phyloP scores from a whole-genome alignment of 2,329 filamentous ascomycete genomes.

The Davidsoniella neocaledoniae region DNA sequence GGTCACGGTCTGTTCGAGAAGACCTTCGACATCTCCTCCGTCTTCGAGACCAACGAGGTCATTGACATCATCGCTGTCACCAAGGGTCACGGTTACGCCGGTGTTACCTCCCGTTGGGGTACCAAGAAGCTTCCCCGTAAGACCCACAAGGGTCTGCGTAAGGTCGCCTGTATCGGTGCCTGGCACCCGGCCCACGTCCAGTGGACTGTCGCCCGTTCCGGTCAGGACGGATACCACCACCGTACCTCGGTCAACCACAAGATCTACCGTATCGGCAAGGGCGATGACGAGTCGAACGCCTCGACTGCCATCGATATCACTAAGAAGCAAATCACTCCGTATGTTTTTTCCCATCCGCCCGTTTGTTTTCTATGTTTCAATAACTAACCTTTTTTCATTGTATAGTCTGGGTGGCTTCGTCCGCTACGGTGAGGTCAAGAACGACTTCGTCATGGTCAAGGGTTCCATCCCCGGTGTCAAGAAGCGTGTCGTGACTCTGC shows the following conservation, averaged over 20 bases:
- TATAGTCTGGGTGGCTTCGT: constrained; percentile 93
- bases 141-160: constrained; percentile 99
- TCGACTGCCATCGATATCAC: constrained; percentile 91
- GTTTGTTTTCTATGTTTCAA: neutral
- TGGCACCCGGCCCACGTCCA: constrained; percentile 99
- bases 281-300: constrained; percentile 74
- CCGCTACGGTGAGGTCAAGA: constrained; percentile 97
- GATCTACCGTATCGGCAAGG: constrained; percentile 97
- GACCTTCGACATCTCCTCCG: constrained; percentile 76
- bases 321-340: constrained; percentile 99
- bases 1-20: constrained; percentile 97
- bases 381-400: constrained; percentile 19
- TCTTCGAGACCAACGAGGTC: constrained; percentile 99
- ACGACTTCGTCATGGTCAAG: constrained; percentile 98
- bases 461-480: constrained; percentile 93
- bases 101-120: constrained; percentile 96
- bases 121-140: constrained; percentile 99
- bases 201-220: constrained; percentile 99
- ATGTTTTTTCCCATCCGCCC: constrained; percentile 32
- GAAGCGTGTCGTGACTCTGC: constrained; percentile 98
- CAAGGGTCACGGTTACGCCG: constrained; percentile 97
- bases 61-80: constrained; percentile 98
- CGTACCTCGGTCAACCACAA: constrained; percentile 99
- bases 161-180: constrained; percentile 99
- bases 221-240: constrained; percentile 99